Evolutionary conservation across 495 filamentous ascomycete genomes (phyloP).

Genomic region (Friedmanniomyces endolithicus): DNA sequence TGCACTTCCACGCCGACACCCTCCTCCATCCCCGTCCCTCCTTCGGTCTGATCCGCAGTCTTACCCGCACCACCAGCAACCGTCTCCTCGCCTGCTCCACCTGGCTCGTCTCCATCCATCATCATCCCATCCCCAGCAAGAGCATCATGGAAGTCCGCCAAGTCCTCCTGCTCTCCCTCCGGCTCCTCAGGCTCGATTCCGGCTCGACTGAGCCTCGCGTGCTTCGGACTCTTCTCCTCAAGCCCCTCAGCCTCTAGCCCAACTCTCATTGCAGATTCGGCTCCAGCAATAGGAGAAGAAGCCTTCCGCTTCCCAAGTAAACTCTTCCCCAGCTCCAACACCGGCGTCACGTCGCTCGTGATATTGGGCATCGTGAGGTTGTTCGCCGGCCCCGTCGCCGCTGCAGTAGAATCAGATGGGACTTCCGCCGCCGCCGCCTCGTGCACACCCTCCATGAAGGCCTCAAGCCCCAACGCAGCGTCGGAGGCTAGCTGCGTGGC

Average conservation of each 20-base stretch:
- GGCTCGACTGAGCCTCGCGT: too few relatives aligned
- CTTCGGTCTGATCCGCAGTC: not conserved
- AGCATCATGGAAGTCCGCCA: not conserved
- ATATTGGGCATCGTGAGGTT: too few relatives aligned
- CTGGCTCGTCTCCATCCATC: too few relatives aligned
- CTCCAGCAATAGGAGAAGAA: not conserved
- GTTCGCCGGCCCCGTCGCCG: too few relatives aligned
- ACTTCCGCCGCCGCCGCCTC: not conserved
- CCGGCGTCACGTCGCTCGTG: too few relatives aligned
- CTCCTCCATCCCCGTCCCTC: not conserved
- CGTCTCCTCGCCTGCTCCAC: too few relatives aligned
- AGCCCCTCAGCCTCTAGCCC: not conserved
- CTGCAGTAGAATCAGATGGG: not conserved
- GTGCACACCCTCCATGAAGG: slow-evolving; percentile 2
- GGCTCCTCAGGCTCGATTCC: not conserved
- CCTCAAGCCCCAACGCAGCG: slow-evolving; percentile 2
- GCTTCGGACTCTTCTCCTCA: not conserved
- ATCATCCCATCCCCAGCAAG: too few relatives aligned
- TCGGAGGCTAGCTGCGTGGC: slow-evolving; percentile 4
- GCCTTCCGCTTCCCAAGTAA: not conserved
- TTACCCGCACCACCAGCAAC: too few relatives aligned
- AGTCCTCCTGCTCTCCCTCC: not conserved
- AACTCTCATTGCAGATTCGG: not conserved
- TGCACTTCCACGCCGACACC: not conserved
- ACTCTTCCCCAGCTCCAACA: not conserved